These are phyloP conservation scores for Nannizziopsis arthrosporioides DNA, from an alignment of 2,329 filamentous ascomycete species.

Conservation along the genomic window DNA sequence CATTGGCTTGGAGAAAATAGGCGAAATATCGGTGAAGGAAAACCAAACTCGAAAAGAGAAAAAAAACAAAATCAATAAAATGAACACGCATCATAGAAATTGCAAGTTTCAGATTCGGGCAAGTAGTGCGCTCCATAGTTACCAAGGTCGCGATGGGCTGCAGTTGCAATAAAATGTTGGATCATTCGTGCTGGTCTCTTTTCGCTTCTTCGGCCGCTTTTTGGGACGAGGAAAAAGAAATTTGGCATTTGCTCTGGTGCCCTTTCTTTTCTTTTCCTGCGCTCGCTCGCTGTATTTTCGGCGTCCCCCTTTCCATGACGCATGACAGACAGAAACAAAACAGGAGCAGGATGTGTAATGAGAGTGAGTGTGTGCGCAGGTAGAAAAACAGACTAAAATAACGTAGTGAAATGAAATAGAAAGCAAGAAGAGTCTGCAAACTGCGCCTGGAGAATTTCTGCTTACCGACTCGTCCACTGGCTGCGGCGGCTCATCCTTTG, in stretches of 20 bases:
- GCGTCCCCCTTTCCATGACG: constrained; percentile 5
- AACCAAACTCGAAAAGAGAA: no score
- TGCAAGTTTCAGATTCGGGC: constrained; percentile 1
- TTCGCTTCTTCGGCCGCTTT: not conserved
- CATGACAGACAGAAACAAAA: constrained; percentile 15
- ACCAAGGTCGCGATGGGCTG: not conserved
- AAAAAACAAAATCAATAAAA: no score
- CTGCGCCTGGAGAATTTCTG: constrained; percentile 14
- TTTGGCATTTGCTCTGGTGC: not conserved
- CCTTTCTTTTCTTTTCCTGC: constrained; percentile 1
- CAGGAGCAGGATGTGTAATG: constrained; percentile 7
- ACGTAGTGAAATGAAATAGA: constrained; percentile 12
- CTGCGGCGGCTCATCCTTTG: constrained; percentile 35
- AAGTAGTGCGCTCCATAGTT: not conserved
- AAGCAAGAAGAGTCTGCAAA: not conserved
- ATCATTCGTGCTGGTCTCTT: not conserved
- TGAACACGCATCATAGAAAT: no score
- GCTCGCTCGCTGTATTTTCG: not conserved
- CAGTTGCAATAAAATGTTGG: not conserved
- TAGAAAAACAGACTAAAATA: constrained; percentile 2
- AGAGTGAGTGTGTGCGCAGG: not conserved
- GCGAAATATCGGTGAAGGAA: constrained; percentile 7
- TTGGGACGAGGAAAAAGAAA: not conserved
- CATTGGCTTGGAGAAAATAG: constrained; percentile 1
- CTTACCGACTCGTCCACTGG: constrained; percentile 37